Conservation (phyloP, 768 basidiomycete genomes). For the Lactarius vividus region DNA sequence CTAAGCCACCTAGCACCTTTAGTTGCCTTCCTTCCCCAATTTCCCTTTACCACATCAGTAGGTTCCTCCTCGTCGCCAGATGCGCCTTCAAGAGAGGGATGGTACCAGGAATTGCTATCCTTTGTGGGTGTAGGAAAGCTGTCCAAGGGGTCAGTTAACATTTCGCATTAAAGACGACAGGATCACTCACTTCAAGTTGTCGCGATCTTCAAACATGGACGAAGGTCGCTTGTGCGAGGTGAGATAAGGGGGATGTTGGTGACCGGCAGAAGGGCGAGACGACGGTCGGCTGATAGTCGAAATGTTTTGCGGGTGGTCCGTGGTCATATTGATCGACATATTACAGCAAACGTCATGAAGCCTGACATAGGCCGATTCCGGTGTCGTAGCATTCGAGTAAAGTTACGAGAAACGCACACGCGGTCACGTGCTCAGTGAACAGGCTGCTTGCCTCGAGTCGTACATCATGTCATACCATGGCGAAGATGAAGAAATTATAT, state of each 20-base stretch:
- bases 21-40: constrained; percentile 80
- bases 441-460: neutral
- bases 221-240: constrained; percentile 24
- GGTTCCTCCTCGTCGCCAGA: constrained; percentile 57
- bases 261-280: constrained; percentile 26
- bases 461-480: constrained; percentile 28
- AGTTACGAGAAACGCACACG: neutral
- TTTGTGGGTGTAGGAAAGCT: constrained; percentile 39
- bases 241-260: constrained; percentile 22
- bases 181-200: constrained; percentile 5
- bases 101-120: constrained; percentile 81
- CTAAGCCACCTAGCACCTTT: constrained; percentile 81
- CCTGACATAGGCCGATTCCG: too few relatives aligned
- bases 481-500: constrained; percentile 44
- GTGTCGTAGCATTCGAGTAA: neutral
- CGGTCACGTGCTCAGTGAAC: neutral
- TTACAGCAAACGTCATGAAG: neutral
- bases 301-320: constrained; percentile 28
- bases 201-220: constrained; percentile 23
- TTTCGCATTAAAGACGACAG: neutral
- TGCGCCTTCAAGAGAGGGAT: constrained; percentile 72
- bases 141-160: neutral
- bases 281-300: constrained; percentile 25
- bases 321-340: constrained; percentile 28
- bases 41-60: constrained; percentile 52